Conservation (phyloP, 257 asterid species). For the Nemophila menziesii region DNA sequence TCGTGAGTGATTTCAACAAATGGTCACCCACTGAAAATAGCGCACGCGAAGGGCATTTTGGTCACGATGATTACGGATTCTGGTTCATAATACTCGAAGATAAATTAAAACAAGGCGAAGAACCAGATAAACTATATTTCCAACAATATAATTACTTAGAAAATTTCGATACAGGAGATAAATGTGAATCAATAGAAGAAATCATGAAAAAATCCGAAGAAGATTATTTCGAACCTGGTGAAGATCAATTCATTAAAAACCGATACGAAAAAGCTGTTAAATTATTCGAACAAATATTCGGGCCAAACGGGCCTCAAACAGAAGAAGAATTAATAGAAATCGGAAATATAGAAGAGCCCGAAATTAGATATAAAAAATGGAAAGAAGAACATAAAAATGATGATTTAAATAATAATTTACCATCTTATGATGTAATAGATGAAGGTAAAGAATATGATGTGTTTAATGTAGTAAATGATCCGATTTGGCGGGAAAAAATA, state of each 20-base stretch:
- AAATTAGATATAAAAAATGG: slow-evolving; percentile 79
- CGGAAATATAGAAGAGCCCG: slow-evolving; percentile 76
- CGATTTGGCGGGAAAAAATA: slow-evolving; percentile 60
- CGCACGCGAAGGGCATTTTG: slow-evolving; percentile 87
- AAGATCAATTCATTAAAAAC: slow-evolving; percentile 64
- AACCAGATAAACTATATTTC: slow-evolving; percentile 72
- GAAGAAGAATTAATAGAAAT: slow-evolving; percentile 89
- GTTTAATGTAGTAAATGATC: slow-evolving; percentile 51
- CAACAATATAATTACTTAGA: slow-evolving; percentile 82
- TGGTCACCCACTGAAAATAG: slow-evolving; percentile 91
- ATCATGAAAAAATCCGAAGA: slow-evolving; percentile 64
- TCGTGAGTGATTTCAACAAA: slow-evolving; percentile 75
- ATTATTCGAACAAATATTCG: slow-evolving; percentile 86
- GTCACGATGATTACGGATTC: slow-evolving; percentile 92
- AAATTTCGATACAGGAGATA: slow-evolving; percentile 88
- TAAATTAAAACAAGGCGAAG: slow-evolving; percentile 78
- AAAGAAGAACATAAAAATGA: slow-evolving; percentile 86
- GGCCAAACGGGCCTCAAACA: slow-evolving; percentile 95
- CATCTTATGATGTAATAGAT: slow-evolving; percentile 78
- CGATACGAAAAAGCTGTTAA: slow-evolving; percentile 71
- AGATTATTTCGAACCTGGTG: slow-evolving; percentile 98
- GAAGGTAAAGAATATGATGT: slow-evolving; percentile 44
- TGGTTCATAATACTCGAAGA: slow-evolving; percentile 94
- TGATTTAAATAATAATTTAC: slow-evolving; percentile 79
- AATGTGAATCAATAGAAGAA: slow-evolving; percentile 65